These are phyloP conservation scores for Linnemannia schmuckeri DNA, from an alignment of 192 early-diverging fungal species.

Conservation along the genomic window DNA sequence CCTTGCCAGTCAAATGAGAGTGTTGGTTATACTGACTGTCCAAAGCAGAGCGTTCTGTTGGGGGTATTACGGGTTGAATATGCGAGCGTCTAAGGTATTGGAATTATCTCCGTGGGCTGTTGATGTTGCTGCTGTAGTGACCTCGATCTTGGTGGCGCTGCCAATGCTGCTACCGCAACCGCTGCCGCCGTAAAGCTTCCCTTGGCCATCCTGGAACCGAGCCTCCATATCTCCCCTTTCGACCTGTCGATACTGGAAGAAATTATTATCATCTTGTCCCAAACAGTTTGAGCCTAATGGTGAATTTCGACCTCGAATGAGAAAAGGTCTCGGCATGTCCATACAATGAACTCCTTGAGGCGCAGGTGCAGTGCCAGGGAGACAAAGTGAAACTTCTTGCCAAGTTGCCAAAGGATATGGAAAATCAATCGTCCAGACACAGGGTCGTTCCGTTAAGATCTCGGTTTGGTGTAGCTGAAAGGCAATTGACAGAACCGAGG, in stretches of 20 bases:
- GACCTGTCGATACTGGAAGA: slow-evolving; percentile 29
- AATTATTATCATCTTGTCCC: slow-evolving; percentile 44
- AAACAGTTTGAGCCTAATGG: slow-evolving; percentile 36
- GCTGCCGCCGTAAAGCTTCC: slow-evolving; percentile 9
- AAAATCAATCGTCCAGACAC: slow-evolving; percentile 37
- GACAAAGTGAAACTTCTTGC: slow-evolving; percentile 43
- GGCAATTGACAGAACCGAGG: background rate
- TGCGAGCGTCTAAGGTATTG: background rate
- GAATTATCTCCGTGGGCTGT: background rate
- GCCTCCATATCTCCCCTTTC: slow-evolving; percentile 10
- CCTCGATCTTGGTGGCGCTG: background rate
- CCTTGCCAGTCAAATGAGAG: background rate
- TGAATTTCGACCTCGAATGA: slow-evolving; percentile 41
- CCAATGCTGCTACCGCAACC: background rate
- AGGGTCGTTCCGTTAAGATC: slow-evolving; percentile 22
- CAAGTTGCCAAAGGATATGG: slow-evolving; percentile 24
- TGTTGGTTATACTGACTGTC: background rate
- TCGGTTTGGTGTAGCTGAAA: slow-evolving; percentile 36
- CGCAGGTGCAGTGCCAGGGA: slow-evolving; percentile 37
- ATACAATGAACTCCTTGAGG: slow-evolving; percentile 41
- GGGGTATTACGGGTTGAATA: background rate
- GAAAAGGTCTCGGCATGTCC: slow-evolving; percentile 34
- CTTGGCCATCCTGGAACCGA: background rate
- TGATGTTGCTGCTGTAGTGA: background rate
- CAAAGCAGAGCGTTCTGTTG: background rate